phyloP scores from a whole-genome alignment of 2,329 filamentous ascomycete species.

The Echinosphaeria canescens region DNA sequence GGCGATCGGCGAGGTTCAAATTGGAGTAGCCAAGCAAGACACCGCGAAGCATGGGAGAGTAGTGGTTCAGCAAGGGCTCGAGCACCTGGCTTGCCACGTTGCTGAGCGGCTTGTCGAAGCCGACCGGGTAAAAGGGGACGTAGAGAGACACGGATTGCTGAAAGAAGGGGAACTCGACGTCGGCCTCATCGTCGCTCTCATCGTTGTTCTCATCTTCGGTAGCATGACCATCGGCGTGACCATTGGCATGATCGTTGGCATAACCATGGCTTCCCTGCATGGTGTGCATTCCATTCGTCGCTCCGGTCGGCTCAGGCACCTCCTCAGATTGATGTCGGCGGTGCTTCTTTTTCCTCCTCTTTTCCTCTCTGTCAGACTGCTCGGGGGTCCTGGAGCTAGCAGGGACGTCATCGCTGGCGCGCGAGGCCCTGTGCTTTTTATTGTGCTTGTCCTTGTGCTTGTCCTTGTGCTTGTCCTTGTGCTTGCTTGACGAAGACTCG shows the following conservation, averaged over 20 bases:
- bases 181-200: conserved; percentile 14
- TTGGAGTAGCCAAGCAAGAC: conserved; percentile 59
- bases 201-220: no score
- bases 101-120: conserved; percentile 47
- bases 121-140: conserved; percentile 49
- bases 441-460: conserved; percentile 8
- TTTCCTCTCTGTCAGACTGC: no score
- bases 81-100: conserved; percentile 55
- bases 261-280: no score
- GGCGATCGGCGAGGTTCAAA: conserved; percentile 37
- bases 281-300: no score
- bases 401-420: neutral
- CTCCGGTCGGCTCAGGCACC: no score
- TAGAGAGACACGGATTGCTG: conserved; percentile 65
- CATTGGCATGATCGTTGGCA: no score
- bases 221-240: no score
- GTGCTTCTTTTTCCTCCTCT: no score
- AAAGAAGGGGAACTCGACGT: conserved; percentile 46
- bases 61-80: conserved; percentile 53
- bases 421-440: conserved; percentile 1
- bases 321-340: no score
- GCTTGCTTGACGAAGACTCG: conserved; percentile 3
- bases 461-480: conserved; percentile 8
- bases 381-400: no score
- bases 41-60: conserved; percentile 49